These are phyloP conservation scores for Triadica sebifera DNA, from an alignment of 345 rosid species.

Conservation along the genomic window DNA sequence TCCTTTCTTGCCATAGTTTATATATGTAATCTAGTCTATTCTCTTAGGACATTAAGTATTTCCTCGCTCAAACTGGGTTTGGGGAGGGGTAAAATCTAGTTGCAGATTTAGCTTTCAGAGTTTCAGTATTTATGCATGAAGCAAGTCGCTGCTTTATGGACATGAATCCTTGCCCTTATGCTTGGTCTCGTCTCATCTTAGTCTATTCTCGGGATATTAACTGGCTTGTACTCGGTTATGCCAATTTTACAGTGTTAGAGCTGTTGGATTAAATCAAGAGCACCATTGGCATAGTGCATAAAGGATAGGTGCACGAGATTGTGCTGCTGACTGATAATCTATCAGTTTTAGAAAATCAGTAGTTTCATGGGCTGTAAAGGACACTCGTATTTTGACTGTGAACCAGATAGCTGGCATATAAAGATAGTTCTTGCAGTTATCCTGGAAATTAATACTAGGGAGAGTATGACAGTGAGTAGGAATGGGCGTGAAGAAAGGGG, in stretches of 20 bases:
- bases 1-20: neutral
- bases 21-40: neutral
- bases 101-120: too few species aligned
- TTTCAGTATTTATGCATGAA: too few species aligned
- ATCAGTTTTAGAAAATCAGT: neutral
- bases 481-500: neutral
- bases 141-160: too few species aligned
- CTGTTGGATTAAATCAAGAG: too few species aligned
- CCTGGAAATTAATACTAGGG: neutral
- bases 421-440: neutral
- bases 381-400: too few species aligned
- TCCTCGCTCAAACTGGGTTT: neutral
- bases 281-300: neutral
- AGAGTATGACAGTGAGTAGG: neutral
- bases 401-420: too few species aligned
- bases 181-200: too few species aligned
- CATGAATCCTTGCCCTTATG: too few species aligned
- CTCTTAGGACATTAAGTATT: neutral
- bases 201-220: too few species aligned
- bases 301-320: neutral
- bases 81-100: conserved; percentile 6
- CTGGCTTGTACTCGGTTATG: too few species aligned
- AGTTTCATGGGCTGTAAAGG: neutral
- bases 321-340: neutral
- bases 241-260: too few species aligned